These are phyloP conservation scores for Clarireedia hainanense DNA, from an alignment of 2,329 filamentous ascomycete species.

Conservation along the genomic window DNA sequence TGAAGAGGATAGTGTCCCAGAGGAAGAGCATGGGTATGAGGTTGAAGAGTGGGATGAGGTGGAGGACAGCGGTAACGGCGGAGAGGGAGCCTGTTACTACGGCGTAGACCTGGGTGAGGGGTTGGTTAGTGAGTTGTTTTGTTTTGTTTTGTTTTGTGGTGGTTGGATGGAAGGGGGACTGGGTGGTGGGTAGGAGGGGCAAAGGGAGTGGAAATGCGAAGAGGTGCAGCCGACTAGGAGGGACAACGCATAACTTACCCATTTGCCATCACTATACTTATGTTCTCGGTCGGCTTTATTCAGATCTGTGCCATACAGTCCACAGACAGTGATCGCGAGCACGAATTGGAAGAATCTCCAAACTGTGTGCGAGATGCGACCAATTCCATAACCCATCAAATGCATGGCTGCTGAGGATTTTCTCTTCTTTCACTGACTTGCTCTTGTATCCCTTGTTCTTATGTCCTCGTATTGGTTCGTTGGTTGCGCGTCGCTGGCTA, in stretches of 20 bases:
- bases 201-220: background rate
- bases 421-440: no score
- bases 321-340: slow-evolving; percentile 67
- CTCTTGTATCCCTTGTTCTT: background rate
- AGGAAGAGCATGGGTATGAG: slow-evolving; percentile 47
- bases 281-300: slow-evolving; percentile 41
- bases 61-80: slow-evolving; percentile 56
- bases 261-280: slow-evolving; percentile 55
- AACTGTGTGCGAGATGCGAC: slow-evolving; percentile 37
- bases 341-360: slow-evolving; percentile 73
- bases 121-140: background rate
- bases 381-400: background rate
- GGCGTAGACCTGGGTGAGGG: slow-evolving; percentile 53
- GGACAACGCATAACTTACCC: slow-evolving; percentile 43
- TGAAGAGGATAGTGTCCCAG: slow-evolving; percentile 65
- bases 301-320: slow-evolving; percentile 68
- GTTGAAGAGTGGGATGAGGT: slow-evolving; percentile 55
- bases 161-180: background rate
- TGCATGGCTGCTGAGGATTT: background rate
- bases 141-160: background rate
- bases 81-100: slow-evolving; percentile 60
- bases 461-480: background rate
- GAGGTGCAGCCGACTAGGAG: no score
- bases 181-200: background rate
- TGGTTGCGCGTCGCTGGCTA: no score